Percentiles rank a stretch among this genome's conserved stretches.
These are phyloP conservation scores for Pinus taeda DNA, from an alignment of 75 land plant species.

Conservation along the genomic window DNA sequence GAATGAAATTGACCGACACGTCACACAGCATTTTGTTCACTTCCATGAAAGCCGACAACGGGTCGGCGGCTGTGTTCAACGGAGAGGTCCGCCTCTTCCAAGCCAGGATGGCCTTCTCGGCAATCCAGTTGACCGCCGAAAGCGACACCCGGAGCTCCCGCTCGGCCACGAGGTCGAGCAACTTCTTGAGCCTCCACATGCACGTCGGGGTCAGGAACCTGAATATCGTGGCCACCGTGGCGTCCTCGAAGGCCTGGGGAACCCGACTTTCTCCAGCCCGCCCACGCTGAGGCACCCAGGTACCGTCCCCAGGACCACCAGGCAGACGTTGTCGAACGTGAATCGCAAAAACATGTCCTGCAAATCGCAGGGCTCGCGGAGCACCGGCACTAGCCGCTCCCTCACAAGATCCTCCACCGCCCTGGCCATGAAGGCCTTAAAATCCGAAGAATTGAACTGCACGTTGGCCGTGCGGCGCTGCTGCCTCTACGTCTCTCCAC, in stretches of 20 bases:
- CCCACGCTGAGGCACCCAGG: slow-evolving; percentile 2
- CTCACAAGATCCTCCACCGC: slow-evolving; percentile 17
- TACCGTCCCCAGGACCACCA: slow-evolving; percentile 23
- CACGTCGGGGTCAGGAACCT: slow-evolving; percentile 19
- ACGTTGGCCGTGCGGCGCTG: slow-evolving; percentile 34
- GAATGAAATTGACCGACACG: slow-evolving; percentile 44
- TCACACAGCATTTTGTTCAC: slow-evolving; percentile 33
- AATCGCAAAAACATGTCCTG: slow-evolving; percentile 34
- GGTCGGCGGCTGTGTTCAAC: neutral
- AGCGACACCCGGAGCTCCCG: slow-evolving; percentile 8
- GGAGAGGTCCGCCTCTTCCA: neutral
- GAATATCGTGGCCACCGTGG: slow-evolving; percentile 7
- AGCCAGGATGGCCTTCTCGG: slow-evolving; percentile 4
- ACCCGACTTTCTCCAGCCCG: neutral
- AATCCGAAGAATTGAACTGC: slow-evolving; percentile 16
- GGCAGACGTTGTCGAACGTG: slow-evolving; percentile 32
- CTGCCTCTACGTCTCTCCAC: slow-evolving; percentile 9
- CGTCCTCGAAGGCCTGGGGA: slow-evolving; percentile 22
- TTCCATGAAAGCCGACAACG: slow-evolving; percentile 17
- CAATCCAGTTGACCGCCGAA: neutral
- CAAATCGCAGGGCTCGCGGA: neutral
- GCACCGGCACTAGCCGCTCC: slow-evolving; percentile 5
- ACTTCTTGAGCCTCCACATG: slow-evolving; percentile 15
- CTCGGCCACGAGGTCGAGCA: slow-evolving; percentile 13
- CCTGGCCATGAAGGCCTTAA: slow-evolving; percentile 23